These are phyloP conservation scores for Cornus kousa DNA, from an alignment of 148 eudicot species.

Conservation along the genomic window DNA sequence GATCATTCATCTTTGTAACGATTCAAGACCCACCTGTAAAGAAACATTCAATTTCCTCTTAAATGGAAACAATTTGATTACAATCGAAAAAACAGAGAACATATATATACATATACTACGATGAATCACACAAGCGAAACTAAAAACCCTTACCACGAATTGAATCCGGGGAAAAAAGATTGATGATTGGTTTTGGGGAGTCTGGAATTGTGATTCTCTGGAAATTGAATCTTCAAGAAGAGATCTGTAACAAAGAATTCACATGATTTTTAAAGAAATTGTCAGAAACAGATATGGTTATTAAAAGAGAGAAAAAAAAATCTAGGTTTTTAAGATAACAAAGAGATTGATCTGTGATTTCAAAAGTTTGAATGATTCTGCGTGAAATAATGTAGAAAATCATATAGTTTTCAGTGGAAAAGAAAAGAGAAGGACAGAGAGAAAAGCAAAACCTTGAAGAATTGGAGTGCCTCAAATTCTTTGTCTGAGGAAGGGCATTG, in stretches of 20 bases:
- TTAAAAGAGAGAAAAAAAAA: neutral
- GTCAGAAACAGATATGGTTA: neutral
- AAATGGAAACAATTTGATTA: neutral
- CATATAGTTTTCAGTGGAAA: neutral
- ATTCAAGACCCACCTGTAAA: constrained; percentile 6
- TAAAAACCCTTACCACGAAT: constrained; percentile 6
- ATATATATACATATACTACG: neutral
- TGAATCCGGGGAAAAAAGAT: neutral
- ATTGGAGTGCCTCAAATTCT: neutral
- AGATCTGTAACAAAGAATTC: constrained; percentile 6
- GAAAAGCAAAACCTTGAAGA: constrained; percentile 1
- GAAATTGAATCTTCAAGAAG: constrained; percentile 6
- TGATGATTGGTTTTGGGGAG: constrained; percentile 1
- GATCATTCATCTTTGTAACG: constrained; percentile 14
- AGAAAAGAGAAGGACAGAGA: neutral
- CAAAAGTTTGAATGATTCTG: too few relatives aligned
- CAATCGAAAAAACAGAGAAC: neutral
- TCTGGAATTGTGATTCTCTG: constrained; percentile 7
- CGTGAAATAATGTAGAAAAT: neutral
- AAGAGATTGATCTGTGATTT: too few relatives aligned
- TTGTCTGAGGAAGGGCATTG: neutral
- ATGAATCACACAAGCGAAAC: neutral
- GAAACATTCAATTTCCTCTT: neutral
- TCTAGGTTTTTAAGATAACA: neutral
- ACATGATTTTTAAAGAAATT: neutral